Conservation (phyloP, 2,329 filamentous ascomycete species). For the Blumeria graminis region DNA sequence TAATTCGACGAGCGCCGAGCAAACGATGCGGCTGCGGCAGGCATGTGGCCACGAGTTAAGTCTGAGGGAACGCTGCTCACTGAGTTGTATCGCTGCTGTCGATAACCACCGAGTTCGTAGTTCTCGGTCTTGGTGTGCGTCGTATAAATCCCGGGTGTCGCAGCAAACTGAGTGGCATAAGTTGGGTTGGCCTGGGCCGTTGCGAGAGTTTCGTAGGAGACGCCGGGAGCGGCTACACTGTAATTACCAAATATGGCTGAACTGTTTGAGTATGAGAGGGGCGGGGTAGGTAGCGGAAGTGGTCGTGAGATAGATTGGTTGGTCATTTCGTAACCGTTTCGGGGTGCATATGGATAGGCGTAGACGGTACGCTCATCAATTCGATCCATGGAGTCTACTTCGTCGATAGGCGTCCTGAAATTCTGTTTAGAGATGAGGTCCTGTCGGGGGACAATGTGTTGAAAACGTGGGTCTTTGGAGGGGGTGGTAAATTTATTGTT, state of each 20-base stretch:
- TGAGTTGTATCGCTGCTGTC: conserved; percentile 10
- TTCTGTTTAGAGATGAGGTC: conserved; percentile 37
- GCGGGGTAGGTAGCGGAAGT: conserved; percentile 12
- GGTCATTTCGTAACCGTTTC: conserved; percentile 13
- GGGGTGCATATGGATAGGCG: conserved; percentile 8
- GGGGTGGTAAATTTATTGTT: conserved; percentile 30
- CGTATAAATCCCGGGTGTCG: conserved; percentile 9
- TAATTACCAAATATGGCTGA: conserved; percentile 8
- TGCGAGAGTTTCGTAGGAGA: conserved; percentile 8
- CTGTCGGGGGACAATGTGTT: conserved; percentile 26
- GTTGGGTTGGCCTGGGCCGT: conserved; percentile 4
- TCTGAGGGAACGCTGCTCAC: conserved; percentile 9
- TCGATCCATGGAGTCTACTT: conserved; percentile 21
- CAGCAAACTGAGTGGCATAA: conserved; percentile 8
- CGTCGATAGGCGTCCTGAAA: conserved; percentile 41
- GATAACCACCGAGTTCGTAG: conserved; percentile 8
- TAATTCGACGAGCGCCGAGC: conserved; percentile 9
- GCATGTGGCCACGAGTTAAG: conserved; percentile 6
- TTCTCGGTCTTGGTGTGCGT: conserved; percentile 8
- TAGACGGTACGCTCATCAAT: conserved; percentile 12
- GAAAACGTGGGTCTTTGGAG: conserved; percentile 25
- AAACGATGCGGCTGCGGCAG: conserved; percentile 7
- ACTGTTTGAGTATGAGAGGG: conserved; percentile 7
- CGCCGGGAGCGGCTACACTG: conserved; percentile 2
- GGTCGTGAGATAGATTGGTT: conserved; percentile 12